Evolutionary conservation across 2,329 filamentous ascomycete species (phyloP), one percentile per base, ranked within the genome.

Genomic region (Shiraia bambusicola): DNA sequence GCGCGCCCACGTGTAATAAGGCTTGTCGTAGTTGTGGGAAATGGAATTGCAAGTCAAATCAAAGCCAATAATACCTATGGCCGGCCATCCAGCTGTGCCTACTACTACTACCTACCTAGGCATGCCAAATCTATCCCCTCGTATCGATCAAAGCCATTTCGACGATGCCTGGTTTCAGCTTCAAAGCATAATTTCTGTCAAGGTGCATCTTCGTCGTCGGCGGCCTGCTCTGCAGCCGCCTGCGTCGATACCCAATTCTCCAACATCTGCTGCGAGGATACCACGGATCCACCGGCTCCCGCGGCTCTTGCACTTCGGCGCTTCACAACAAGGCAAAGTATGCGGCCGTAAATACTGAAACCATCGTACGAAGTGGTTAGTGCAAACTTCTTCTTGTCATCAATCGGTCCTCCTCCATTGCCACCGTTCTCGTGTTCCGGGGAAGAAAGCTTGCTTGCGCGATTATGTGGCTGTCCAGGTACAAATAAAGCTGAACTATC

Each of bases 271-370:
- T 70, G 67, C 34, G 63, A 65, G 16, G 66, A 63, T 10, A 41
- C 43, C 26, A 56, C 42, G 30, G 29, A 50, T 32, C 41, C 46
- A 37, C 36, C 50, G 34, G 49, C 52, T 33, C 51, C 53, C 27
- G 52, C 31, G 15, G 41, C 47, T 14, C 58, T 57, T 7, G 41
- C 50, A 34, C 75, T 77, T 51, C 83, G 85, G 47, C 86, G 83
- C 65, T 86, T 87, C 68, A 98, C 84, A 7, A 98, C 86, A 44
- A 98, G 77, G 69, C 91, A 97, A 17, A 98, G 75, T 33, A 95
- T 89, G 55, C 89, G 86, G 9, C 93, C 90, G 71, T 95, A 95
- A 62, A 98, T 96, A 58, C 86, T 88, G 71, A 97, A 97, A 7
- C 93, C 92, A 60, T 97, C 90, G 70, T 97, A 98, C 11, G 83